These are phyloP conservation scores for Verbena officinalis DNA, from an alignment of 257 asterid genomes.

Conservation along the genomic window DNA sequence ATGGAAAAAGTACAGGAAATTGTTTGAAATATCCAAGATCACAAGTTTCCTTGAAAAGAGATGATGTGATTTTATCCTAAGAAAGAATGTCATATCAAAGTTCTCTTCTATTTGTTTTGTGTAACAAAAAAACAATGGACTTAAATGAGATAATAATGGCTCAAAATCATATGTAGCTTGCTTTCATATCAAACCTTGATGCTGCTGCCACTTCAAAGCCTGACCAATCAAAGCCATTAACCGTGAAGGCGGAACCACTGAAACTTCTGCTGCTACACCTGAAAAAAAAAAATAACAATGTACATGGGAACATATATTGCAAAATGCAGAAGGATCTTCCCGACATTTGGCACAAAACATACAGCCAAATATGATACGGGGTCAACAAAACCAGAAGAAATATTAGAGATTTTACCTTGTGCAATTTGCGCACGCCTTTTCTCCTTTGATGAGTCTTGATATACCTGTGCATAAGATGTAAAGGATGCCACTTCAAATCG, in stretches of 20 bases:
- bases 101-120: slow-evolving; percentile 9
- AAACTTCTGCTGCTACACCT: slow-evolving; percentile 94
- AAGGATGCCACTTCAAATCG: slow-evolving; percentile 19
- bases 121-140: slow-evolving; percentile 15
- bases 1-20: neutral
- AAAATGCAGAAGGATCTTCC: slow-evolving; percentile 1
- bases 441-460: slow-evolving; percentile 88
- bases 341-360: neutral
- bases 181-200: slow-evolving; percentile 70
- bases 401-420: slow-evolving; percentile 56
- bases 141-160: slow-evolving; percentile 14
- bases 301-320: slow-evolving; percentile 26
- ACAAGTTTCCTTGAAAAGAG: slow-evolving; percentile 9
- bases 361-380: slow-evolving; percentile 21
- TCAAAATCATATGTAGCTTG: slow-evolving; percentile 21
- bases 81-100: slow-evolving; percentile 22
- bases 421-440: slow-evolving; percentile 86
- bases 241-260: slow-evolving; percentile 99
- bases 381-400: slow-evolving; percentile 15
- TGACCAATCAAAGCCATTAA: slow-evolving; percentile 97
- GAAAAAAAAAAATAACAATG: slow-evolving; percentile 40
- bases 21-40: neutral
- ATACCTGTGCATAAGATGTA: slow-evolving; percentile 51
- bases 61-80: slow-evolving; percentile 2
- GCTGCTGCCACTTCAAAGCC: slow-evolving; percentile 99